Evolutionary conservation across 306 rosid species (phyloP).

Genomic region (Astragalus membranaceus): DNA sequence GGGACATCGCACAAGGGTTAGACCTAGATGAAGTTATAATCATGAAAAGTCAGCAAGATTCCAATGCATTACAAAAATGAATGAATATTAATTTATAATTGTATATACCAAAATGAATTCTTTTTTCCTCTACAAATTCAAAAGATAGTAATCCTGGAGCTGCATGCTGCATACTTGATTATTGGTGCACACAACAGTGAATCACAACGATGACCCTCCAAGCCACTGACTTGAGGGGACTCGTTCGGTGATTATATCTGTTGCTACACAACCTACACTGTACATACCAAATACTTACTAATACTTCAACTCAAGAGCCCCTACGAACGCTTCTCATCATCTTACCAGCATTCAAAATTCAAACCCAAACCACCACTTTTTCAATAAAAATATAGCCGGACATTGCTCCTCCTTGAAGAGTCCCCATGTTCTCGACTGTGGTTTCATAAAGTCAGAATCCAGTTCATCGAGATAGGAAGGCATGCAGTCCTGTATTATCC

Average conservation of each 20-base stretch:
- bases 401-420: constrained; percentile 10
- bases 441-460: background rate
- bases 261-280: background rate
- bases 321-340: background rate
- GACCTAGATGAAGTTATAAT: background rate
- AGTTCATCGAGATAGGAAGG: constrained; percentile 1
- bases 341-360: background rate
- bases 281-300: constrained; percentile 8
- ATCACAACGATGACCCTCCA: constrained; percentile 1
- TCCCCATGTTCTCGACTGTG: background rate
- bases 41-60: background rate
- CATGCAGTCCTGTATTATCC: constrained; percentile 2
- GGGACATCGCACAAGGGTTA: background rate
- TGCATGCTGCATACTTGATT: background rate
- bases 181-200: background rate
- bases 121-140: background rate
- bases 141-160: background rate
- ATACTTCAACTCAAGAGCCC: background rate
- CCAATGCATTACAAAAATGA: background rate
- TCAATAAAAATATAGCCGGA: background rate
- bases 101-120: background rate
- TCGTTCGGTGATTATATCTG: background rate
- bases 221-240: constrained; percentile 8
- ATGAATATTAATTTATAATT: background rate
- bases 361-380: background rate